These are phyloP conservation scores for Xerocomellus intermedius DNA, from an alignment of 768 basidiomycete species.

Conservation along the genomic window DNA sequence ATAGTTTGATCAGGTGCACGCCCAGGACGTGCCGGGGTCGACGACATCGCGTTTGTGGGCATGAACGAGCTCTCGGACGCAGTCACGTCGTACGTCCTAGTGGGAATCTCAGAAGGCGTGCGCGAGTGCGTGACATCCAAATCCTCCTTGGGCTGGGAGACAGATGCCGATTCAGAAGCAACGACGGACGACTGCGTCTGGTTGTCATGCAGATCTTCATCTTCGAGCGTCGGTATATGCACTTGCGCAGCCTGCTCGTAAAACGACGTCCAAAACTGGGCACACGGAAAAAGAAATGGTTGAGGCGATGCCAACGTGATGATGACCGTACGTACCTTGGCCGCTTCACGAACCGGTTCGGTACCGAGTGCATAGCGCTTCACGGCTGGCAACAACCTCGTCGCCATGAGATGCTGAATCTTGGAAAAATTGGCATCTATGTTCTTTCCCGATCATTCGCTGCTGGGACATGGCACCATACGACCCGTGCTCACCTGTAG, in stretches of 20 bases:
- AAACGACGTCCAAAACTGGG: conserved; percentile 94
- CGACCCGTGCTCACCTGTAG: conserved; percentile 60
- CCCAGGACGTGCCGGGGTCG: conserved; percentile 61
- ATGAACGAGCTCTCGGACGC: conserved; percentile 72
- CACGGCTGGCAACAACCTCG: conserved; percentile 79
- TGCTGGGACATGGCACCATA: not conserved
- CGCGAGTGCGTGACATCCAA: conserved; percentile 11
- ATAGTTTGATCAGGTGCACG: conserved; percentile 37
- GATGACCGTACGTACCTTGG: conserved; percentile 59
- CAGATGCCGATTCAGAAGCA: conserved; percentile 13
- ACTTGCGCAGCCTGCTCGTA: conserved; percentile 93
- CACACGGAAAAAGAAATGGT: not conserved
- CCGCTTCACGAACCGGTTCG: conserved; percentile 86
- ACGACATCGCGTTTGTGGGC: conserved; percentile 70
- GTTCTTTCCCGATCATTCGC: conserved; percentile 47
- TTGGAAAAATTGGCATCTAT: conserved; percentile 92
- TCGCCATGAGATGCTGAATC: conserved; percentile 83
- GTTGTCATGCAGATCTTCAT: conserved; percentile 58
- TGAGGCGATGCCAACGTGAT: not conserved
- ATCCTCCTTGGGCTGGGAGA: conserved; percentile 13
- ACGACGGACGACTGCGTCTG: conserved; percentile 36
- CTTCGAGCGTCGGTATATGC: conserved; percentile 71
- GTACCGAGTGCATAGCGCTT: conserved; percentile 87
- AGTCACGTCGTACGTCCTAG: conserved; percentile 37
- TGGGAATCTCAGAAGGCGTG: conserved; percentile 1